Evolutionary conservation across 1,284 basidiomycete species (phyloP).

Genomic region (Amylostereum chailletii): DNA sequence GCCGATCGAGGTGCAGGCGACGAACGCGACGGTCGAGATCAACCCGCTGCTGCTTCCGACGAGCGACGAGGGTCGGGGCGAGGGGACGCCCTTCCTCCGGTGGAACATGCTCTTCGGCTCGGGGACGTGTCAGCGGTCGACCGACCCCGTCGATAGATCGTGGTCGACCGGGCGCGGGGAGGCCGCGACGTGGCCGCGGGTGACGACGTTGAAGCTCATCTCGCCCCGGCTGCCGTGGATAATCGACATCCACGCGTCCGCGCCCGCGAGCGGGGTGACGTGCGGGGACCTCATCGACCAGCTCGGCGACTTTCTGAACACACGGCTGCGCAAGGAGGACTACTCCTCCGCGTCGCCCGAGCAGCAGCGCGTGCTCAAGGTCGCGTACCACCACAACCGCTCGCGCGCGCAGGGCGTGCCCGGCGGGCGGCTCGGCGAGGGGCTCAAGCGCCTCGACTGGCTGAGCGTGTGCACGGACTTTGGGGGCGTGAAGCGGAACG

Average conservation of each 20-base stretch:
- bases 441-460: slow-evolving; percentile 57
- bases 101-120: slow-evolving; percentile 72
- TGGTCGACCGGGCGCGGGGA: slow-evolving; percentile 60
- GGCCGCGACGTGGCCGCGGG: slow-evolving; percentile 68
- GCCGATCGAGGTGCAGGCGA: slow-evolving; percentile 44
- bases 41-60: slow-evolving; percentile 55
- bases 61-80: slow-evolving; percentile 20
- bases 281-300: slow-evolving; percentile 65
- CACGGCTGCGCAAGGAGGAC: slow-evolving; percentile 40
- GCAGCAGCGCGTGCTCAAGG: slow-evolving; percentile 31
- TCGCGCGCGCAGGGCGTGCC: slow-evolving; percentile 53
- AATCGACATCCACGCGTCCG: slow-evolving; percentile 41
- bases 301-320: slow-evolving; percentile 40
- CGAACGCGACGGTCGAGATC: slow-evolving; percentile 37
- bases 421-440: slow-evolving; percentile 52
- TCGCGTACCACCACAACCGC: slow-evolving; percentile 55
- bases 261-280: slow-evolving; percentile 50
- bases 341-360: slow-evolving; percentile 30
- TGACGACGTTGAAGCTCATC: slow-evolving; percentile 42
- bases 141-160: slow-evolving; percentile 46
- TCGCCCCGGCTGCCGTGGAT: slow-evolving; percentile 51
- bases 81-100: slow-evolving; percentile 35
- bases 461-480: slow-evolving; percentile 47
- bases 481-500: slow-evolving; percentile 47
- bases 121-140: slow-evolving; percentile 51